Evolutionary conservation across 306 rosid genomes (phyloP).

Genomic region (Gastrolobium bilobum): DNA sequence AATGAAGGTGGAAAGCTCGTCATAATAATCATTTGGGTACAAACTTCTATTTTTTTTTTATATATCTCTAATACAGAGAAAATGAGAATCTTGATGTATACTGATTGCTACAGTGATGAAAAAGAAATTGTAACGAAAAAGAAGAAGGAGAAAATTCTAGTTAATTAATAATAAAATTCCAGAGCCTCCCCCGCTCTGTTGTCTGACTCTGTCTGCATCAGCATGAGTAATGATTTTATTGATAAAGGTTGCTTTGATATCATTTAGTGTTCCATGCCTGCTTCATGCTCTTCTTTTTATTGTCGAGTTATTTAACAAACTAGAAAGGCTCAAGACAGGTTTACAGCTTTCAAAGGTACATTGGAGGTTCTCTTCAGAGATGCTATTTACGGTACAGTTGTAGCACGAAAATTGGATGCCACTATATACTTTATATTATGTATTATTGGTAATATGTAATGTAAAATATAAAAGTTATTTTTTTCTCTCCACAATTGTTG

Average conservation of each 20-base stretch:
- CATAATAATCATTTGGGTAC: constrained; percentile 69
- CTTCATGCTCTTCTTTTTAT: constrained; percentile 39
- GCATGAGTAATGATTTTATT: constrained; percentile 48
- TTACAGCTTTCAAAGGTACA: background rate
- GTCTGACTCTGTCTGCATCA: constrained; percentile 27
- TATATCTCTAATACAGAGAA: constrained; percentile 53
- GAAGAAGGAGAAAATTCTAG: background rate
- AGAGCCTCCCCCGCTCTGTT: constrained; percentile 35
- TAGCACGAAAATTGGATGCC: no score
- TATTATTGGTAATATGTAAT: no score
- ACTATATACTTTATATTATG: no score
- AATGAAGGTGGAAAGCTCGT: constrained; percentile 66
- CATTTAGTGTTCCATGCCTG: constrained; percentile 3
- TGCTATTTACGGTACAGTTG: no score
- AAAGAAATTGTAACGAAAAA: constrained; percentile 37
- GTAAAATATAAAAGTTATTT: no score
- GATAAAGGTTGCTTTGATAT: constrained; percentile 48
- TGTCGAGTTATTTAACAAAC: constrained; percentile 32
- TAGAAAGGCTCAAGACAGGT: constrained; percentile 27
- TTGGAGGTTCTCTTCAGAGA: constrained; percentile 23
- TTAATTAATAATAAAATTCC: constrained; percentile 42
- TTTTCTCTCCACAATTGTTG: no score
- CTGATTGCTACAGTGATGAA: constrained; percentile 56
- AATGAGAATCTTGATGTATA: constrained; percentile 54
- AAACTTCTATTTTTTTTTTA: constrained; percentile 37